Evolutionary conservation across 164 flowering plant species (phyloP), one percentile per base, ranked within the genome.

Genomic region (Buxus sempervirens): DNA sequence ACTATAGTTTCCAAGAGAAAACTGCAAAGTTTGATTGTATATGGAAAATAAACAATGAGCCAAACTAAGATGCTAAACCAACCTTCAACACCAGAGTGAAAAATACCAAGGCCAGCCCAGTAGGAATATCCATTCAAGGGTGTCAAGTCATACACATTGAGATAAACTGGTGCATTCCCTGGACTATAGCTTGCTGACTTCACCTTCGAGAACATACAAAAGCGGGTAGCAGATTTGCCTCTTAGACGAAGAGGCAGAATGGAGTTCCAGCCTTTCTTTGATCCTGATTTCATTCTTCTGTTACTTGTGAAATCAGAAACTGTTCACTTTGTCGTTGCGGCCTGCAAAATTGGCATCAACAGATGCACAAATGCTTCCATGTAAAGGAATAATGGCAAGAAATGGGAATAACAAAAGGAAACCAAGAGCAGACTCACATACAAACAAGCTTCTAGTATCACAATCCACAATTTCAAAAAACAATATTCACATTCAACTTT

Each of bases 41-140:
- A 57, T 21, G 18, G 51, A 21, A 23, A 42, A 41, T 24, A 21
- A 58, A 3, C 4, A 20, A 64, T 38, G 12, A 13, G 60, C 36
- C 19, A 54, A 24, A 57, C 21, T 5, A 45, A 58, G 65, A 28
- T 21, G 0, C 10, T 27, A 49, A 70, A 48, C 60, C 18, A 21
- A 92, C 99, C 99, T 90, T 95, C 99, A 8, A 95, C 89, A 64
- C 99, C 99, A 64, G 98, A 89, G 79, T 95, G 99, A 81, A 85
- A 95, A 67, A 92, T 85, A 4, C 99, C 99, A 28, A 95, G 79
- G 65, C 99, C 99, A 45, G 90, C 96, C 99, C 99, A 95, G 48
- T 92, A 89, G 51, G 84, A 77, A 75, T 92, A 95, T 63, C 94
- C 91, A 79, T 95, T 95, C 85, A 90, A 84, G 24, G 98, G 93